Conservation (phyloP, 129 eudicot genomes). For the Silybum marianum region DNA sequence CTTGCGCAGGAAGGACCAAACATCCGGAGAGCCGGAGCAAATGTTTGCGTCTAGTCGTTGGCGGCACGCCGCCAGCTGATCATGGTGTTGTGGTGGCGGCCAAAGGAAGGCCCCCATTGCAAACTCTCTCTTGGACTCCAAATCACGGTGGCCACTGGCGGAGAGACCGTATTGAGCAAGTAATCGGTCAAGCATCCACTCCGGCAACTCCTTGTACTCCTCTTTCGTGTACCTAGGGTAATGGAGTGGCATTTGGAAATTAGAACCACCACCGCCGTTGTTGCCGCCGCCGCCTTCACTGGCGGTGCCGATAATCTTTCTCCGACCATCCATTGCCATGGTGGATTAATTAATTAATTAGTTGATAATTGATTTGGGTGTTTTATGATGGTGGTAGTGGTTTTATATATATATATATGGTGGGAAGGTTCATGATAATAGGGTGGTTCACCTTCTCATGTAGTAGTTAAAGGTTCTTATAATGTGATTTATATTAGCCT, state of each 20-base stretch:
- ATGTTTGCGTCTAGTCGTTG: conserved; percentile 25
- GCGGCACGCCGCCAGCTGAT: conserved; percentile 14
- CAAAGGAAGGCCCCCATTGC: conserved; percentile 73
- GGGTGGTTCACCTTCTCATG: conserved; percentile 46
- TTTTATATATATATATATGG: conserved; percentile 20
- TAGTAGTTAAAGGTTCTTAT: conserved; percentile 29
- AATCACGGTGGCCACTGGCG: conserved; percentile 36
- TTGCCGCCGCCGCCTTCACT: not conserved
- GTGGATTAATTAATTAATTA: conserved; percentile 2
- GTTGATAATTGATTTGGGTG: conserved; percentile 4
- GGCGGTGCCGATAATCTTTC: conserved; percentile 17
- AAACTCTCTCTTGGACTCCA: conserved; percentile 53
- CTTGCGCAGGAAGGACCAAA: conserved; percentile 34
- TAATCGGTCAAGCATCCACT: conserved; percentile 48
- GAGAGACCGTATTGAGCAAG: conserved; percentile 56
- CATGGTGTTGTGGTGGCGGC: conserved; percentile 49
- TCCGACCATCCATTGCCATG: conserved; percentile 35
- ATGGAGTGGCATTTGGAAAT: conserved; percentile 64
- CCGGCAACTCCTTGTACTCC: conserved; percentile 57
- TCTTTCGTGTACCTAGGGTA: conserved; percentile 59
- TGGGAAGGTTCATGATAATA: conserved; percentile 26
- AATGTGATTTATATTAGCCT: conserved; percentile 24
- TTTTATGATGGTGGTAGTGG: conserved; percentile 5
- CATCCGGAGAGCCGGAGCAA: conserved; percentile 17
- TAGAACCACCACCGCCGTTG: conserved; percentile 28